Evolutionary conservation across 202 grass and related monocot species (phyloP).

Genomic region (Schoenoplectus tabernaemontani): DNA sequence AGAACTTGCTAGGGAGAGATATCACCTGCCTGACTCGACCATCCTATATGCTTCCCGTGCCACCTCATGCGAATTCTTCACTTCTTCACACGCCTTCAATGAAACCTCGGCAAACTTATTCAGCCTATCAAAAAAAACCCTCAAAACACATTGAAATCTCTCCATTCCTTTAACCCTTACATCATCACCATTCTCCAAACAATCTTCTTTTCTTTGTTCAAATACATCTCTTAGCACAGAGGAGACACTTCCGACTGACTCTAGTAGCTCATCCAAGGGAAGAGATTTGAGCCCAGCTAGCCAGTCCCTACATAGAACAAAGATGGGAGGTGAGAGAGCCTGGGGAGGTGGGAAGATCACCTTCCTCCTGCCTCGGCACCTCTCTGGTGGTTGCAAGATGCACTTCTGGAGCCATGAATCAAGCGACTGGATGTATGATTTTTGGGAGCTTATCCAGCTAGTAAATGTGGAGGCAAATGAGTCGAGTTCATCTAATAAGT

Average conservation of each 20-base stretch:
- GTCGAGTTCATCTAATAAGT: constrained; percentile 57
- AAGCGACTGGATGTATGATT: constrained; percentile 47
- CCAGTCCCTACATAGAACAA: constrained; percentile 62
- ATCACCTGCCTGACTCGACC: constrained; percentile 6
- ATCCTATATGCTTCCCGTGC: constrained; percentile 38
- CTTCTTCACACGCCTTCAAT: constrained; percentile 65
- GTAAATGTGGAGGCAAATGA: constrained; percentile 53
- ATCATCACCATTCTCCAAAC: constrained; percentile 13
- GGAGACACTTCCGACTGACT: constrained; percentile 35
- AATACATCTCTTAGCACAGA: constrained; percentile 34
- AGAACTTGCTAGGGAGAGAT: neutral
- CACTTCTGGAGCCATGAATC: constrained; percentile 88
- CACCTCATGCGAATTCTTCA: constrained; percentile 56
- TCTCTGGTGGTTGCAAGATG: constrained; percentile 65
- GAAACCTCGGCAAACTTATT: constrained; percentile 62
- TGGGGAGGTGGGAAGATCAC: constrained; percentile 65
- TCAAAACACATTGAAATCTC: constrained; percentile 47
- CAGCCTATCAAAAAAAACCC: constrained; percentile 49
- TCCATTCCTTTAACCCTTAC: constrained; percentile 20
- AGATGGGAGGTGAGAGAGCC: constrained; percentile 80
- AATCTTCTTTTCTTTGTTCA: constrained; percentile 36
- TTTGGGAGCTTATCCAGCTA: constrained; percentile 51
- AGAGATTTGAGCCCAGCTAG: constrained; percentile 38
- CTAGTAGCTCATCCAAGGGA: constrained; percentile 43
- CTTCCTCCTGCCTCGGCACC: constrained; percentile 42